Percentiles rank a stretch among this genome's conserved stretches.
phyloP scores from a whole-genome alignment of 2,329 filamentous ascomycete genomes.

The Fragosphaeria purpurea region DNA sequence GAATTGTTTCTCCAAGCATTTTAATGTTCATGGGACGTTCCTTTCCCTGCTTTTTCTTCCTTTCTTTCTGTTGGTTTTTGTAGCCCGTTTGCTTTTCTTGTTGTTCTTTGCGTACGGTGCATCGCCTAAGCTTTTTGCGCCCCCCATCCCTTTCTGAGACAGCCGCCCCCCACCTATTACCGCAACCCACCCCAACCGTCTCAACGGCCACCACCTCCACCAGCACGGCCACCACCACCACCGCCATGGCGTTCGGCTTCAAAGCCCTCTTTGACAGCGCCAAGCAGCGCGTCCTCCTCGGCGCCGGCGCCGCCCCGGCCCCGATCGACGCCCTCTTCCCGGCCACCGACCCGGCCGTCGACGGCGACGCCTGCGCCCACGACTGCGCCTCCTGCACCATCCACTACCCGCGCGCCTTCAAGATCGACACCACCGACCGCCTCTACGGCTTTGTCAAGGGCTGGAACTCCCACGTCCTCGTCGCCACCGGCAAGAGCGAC shows the following conservation, averaged over 20 bases:
- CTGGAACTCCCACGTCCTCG: constrained; percentile 81
- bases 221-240: no score
- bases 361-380: constrained; percentile 80
- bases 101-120: no score
- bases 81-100: no score
- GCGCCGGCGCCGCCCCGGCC: constrained; percentile 4
- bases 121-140: no score
- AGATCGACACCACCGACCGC: constrained; percentile 66
- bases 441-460: constrained; percentile 79
- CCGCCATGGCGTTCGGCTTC: constrained; percentile 33
- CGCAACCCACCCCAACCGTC: no score
- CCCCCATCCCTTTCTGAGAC: no score
- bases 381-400: constrained; percentile 78
- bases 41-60: no score
- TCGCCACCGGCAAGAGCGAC: constrained; percentile 91
- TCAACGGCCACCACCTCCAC: no score
- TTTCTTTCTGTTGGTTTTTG: no score
- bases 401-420: constrained; percentile 61
- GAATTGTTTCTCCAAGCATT: no score
- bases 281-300: constrained; percentile 23
- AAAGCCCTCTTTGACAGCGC: constrained; percentile 30
- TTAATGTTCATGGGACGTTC: no score
- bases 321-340: constrained; percentile 52
- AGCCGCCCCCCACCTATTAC: no score
- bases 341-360: constrained; percentile 61